These are phyloP conservation scores for Lachnellula suecica DNA, from an alignment of 2,329 filamentous ascomycete genomes.

Conservation along the genomic window DNA sequence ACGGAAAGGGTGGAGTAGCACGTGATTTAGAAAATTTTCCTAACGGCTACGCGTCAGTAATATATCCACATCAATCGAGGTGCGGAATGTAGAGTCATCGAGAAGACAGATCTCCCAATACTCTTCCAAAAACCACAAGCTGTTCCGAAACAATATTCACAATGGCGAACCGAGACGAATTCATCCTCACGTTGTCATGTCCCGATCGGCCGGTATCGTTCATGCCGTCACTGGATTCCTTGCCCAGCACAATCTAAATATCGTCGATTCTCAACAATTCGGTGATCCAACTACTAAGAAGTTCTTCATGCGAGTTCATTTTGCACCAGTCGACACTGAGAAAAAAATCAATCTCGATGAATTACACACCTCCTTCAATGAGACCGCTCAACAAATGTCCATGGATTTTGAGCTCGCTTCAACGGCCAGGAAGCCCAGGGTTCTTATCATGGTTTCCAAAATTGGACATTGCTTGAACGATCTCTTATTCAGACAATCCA, in stretches of 20 bases:
- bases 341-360: conserved; percentile 42
- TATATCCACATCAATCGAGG: too few relatives aligned
- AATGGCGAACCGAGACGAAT: conserved; percentile 47
- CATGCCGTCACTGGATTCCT: conserved; percentile 80
- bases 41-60: too few relatives aligned
- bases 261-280: conserved; percentile 83
- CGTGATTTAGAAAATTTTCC: too few relatives aligned
- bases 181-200: conserved; percentile 77
- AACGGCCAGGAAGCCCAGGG: conserved; percentile 66
- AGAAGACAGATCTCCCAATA: too few relatives aligned
- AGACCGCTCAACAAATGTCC: conserved; percentile 60
- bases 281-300: conserved; percentile 70
- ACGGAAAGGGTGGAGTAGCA: too few relatives aligned
- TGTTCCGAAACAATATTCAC: too few relatives aligned
- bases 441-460: conserved; percentile 88
- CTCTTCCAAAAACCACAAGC: too few relatives aligned
- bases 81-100: too few relatives aligned
- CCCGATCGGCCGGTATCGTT: conserved; percentile 84
- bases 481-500: conserved; percentile 75
- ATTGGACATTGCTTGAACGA: conserved; percentile 86
- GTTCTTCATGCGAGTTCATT: conserved; percentile 90
- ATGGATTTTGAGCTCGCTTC: conserved; percentile 74
- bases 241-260: conserved; percentile 72
- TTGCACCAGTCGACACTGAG: conserved; percentile 54
- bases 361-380: conserved; percentile 55